A percentile compares a stretch with the other conserved stretches of the same genome.
Evolutionary conservation across 2,329 filamentous ascomycete genomes (phyloP).

Genomic region (Fusarium graminum): DNA sequence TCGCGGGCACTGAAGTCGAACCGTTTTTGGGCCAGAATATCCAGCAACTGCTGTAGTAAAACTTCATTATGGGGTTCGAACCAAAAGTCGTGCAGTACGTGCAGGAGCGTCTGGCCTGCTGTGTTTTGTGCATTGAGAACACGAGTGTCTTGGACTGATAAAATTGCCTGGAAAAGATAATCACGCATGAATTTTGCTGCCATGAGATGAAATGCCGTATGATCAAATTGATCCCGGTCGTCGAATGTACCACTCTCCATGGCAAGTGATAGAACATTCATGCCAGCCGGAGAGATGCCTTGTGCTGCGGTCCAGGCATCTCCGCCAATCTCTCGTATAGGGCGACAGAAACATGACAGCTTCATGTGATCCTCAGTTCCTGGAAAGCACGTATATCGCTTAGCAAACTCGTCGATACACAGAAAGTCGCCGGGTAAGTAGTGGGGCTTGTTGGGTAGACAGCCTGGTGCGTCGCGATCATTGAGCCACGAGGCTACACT

Average conservation of each 20-base stretch:
- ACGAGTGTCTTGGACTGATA: slow-evolving; percentile 23
- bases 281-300: slow-evolving; percentile 43
- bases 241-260: slow-evolving; percentile 24
- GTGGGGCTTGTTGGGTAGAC: slow-evolving; percentile 41
- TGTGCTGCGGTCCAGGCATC: slow-evolving; percentile 51
- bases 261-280: slow-evolving; percentile 31
- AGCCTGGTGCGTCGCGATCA: slow-evolving; percentile 48
- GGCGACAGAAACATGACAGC: slow-evolving; percentile 51
- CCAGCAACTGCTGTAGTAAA: slow-evolving; percentile 50
- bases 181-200: slow-evolving; percentile 53
- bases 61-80: slow-evolving; percentile 45
- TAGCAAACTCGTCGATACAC: slow-evolving; percentile 47
- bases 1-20: slow-evolving; percentile 58
- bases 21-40: slow-evolving; percentile 28
- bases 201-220: slow-evolving; percentile 63
- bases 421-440: slow-evolving; percentile 66
- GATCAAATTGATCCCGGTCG: slow-evolving; percentile 59
- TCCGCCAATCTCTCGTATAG: slow-evolving; percentile 40
- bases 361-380: slow-evolving; percentile 44
- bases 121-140: slow-evolving; percentile 55
- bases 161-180: slow-evolving; percentile 49
- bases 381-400: slow-evolving; percentile 33
- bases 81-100: slow-evolving; percentile 57
- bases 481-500: slow-evolving; percentile 46
- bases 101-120: slow-evolving; percentile 64